Conservation (phyloP, 2,329 filamentous ascomycete genomes). For the Chaetomiaceae sp. region DNA sequence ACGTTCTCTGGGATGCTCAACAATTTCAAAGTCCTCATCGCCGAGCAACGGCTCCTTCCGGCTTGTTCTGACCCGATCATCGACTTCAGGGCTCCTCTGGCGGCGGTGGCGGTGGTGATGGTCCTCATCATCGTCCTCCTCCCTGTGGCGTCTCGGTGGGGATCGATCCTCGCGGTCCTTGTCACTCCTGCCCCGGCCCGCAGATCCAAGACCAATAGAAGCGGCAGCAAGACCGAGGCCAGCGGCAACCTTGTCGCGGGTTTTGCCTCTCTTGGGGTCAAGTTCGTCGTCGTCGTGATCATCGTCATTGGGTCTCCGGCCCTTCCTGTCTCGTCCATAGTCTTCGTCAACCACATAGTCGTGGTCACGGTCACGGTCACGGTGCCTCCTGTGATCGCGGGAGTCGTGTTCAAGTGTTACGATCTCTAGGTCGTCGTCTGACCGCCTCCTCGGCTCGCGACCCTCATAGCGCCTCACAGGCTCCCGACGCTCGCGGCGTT, state of each 20-base stretch:
- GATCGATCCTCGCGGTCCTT: conserved; percentile 32
- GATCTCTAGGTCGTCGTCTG: conserved; percentile 29
- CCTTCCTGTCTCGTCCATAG: conserved; percentile 19
- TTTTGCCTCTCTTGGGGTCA: conserved; percentile 37
- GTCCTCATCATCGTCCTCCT: conserved; percentile 17
- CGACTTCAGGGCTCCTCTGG: conserved; percentile 15
- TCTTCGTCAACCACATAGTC: conserved; percentile 16
- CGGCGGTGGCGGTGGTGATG: no score
- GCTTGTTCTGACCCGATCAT: conserved; percentile 9
- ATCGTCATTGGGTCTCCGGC: conserved; percentile 24
- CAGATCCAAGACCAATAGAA: conserved; percentile 40
- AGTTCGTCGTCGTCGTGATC: conserved; percentile 38
- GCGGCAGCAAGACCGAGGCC: conserved; percentile 47
- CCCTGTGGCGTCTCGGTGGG: conserved; percentile 13
- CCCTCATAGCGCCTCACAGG: conserved; percentile 23
- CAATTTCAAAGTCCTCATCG: conserved; percentile 27
- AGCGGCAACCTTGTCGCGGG: conserved; percentile 44
- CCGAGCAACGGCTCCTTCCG: conserved; percentile 24
- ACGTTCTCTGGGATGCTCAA: conserved; percentile 24
- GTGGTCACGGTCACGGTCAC: conserved; percentile 13
- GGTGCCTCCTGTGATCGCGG: conserved; percentile 13
- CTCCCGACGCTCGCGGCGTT: conserved; percentile 37
- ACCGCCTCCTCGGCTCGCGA: conserved; percentile 25
- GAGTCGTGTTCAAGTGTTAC: conserved; percentile 19
- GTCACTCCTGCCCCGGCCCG: conserved; percentile 30